Evolutionary conservation across 2,329 filamentous ascomycete species (phyloP).

Genomic region (Fusarium musae): DNA sequence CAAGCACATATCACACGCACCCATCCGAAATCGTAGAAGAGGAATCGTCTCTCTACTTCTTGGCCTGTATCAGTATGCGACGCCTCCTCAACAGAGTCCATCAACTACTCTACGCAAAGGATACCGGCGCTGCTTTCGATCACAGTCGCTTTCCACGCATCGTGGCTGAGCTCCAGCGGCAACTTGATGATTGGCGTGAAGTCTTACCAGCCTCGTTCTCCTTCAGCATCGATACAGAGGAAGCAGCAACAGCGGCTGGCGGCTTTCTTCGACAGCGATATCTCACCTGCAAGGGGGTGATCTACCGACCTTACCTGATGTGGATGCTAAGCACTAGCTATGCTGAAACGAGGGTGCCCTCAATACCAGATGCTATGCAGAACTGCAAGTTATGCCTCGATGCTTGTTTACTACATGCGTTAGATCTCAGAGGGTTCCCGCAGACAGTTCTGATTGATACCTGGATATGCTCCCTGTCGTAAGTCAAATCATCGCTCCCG

Average conservation of each 20-base stretch:
- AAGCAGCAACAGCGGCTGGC: constrained; percentile 54
- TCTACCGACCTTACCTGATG: constrained; percentile 63
- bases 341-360: constrained; percentile 40
- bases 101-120: constrained; percentile 60
- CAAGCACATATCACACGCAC: constrained; percentile 60
- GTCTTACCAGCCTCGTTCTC: constrained; percentile 56
- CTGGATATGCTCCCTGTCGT: constrained; percentile 66
- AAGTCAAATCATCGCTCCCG: constrained; percentile 26
- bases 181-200: constrained; percentile 61
- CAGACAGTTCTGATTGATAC: constrained; percentile 65
- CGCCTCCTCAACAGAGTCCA: constrained; percentile 60
- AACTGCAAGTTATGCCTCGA: constrained; percentile 59
- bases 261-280: constrained; percentile 63
- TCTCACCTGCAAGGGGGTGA: constrained; percentile 62
- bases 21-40: constrained; percentile 52
- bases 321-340: constrained; percentile 57
- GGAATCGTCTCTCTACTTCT: constrained; percentile 62
- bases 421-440: constrained; percentile 58
- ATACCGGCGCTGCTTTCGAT: constrained; percentile 57
- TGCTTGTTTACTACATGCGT: constrained; percentile 60
- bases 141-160: constrained; percentile 58
- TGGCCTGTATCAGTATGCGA: constrained; percentile 64
- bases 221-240: constrained; percentile 50
- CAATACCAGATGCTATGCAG: constrained; percentile 50
- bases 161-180: constrained; percentile 60